Evolutionary conservation across 2,329 filamentous ascomycete genomes (phyloP), one percentile per base, ranked within the genome.

Genomic region (Colletotrichum nymphaeae): DNA sequence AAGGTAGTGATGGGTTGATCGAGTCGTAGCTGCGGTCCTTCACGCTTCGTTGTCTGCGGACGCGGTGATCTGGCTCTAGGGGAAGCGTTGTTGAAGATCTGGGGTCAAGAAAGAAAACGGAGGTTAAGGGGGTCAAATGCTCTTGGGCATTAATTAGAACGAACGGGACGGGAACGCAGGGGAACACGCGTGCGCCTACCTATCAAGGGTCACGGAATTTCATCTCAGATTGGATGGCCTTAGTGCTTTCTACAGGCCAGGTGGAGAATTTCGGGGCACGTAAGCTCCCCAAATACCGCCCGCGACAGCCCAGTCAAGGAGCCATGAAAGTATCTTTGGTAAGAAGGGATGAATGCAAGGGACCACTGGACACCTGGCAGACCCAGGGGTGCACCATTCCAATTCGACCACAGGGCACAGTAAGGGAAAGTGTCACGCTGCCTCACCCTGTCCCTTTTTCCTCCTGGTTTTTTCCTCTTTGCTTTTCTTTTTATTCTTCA

Each of bases 111-210:
- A 7, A 22, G 37, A 42, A 37, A 70, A 19, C 35, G 32, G 24
- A 63, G 55, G 30, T 69, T 57, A 72, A 72, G 42, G 70, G 69
- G 70, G 59, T 32, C 19, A 24, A 46, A 64, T 69, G 52, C 35
- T 69, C 67, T 46, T 59, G 66, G 53, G 70, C 30, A 55, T 57
- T 37, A 49, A 55, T 57, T 37, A 49, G 64, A 49, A 52, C 24
- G 26, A 22, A 14, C 37, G 57, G 65, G 37, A 72, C 30, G 65
- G 65, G 65, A 72, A 72, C 66, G 69, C 58, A 72, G 66, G 69
- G 65, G 70, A 73, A 69, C 24, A 73, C 70, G 70, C 70, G 70
- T 73, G 59, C 70, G 64, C 70, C 70, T 73, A 69, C 70, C 70
- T 69, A 69, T 70, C 70, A 73, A 64, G 24, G 66, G 59, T 60